These are phyloP conservation scores for Calonectria naviculata DNA, from an alignment of 2,329 filamentous ascomycete species.

Conservation along the genomic window DNA sequence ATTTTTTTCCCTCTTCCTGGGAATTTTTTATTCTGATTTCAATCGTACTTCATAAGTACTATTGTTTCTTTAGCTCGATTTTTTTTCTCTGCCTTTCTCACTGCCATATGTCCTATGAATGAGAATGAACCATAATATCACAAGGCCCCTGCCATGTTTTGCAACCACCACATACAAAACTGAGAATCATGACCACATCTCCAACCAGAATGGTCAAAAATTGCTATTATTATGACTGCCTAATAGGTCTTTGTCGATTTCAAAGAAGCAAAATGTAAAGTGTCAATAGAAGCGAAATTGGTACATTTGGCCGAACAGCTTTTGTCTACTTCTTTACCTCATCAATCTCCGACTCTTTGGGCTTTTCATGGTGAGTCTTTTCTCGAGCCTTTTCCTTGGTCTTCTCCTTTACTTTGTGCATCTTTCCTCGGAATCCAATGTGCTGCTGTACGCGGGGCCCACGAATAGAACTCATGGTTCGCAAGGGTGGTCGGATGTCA, in stretches of 20 bases:
- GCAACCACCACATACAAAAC: too few species aligned
- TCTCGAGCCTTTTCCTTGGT: slow-evolving; percentile 32
- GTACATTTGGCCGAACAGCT: background rate
- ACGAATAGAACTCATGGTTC: slow-evolving; percentile 45
- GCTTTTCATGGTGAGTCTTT: background rate
- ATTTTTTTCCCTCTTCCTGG: too few species aligned
- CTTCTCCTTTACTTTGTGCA: slow-evolving; percentile 43
- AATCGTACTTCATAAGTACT: too few species aligned
- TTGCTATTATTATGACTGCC: too few species aligned
- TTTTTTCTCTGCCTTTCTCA: too few species aligned
- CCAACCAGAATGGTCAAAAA: background rate
- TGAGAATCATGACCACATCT: too few species aligned
- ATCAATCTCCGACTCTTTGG: slow-evolving; percentile 15
- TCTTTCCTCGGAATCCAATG: slow-evolving; percentile 42
- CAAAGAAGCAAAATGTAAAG: too few species aligned
- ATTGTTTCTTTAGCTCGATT: too few species aligned
- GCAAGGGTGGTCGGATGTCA: slow-evolving; percentile 36
- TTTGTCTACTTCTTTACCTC: slow-evolving; percentile 22
- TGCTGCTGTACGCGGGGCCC: slow-evolving; percentile 44
- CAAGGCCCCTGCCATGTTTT: too few species aligned
- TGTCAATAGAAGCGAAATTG: background rate
- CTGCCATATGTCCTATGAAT: too few species aligned
- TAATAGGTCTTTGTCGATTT: too few species aligned
- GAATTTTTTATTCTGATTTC: background rate
- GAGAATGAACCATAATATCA: too few species aligned